Percentiles rank a stretch among this genome's conserved stretches.
These are phyloP conservation scores for Leccinum griseonigrum DNA, from an alignment of 1,284 basidiomycete species.

Conservation along the genomic window DNA sequence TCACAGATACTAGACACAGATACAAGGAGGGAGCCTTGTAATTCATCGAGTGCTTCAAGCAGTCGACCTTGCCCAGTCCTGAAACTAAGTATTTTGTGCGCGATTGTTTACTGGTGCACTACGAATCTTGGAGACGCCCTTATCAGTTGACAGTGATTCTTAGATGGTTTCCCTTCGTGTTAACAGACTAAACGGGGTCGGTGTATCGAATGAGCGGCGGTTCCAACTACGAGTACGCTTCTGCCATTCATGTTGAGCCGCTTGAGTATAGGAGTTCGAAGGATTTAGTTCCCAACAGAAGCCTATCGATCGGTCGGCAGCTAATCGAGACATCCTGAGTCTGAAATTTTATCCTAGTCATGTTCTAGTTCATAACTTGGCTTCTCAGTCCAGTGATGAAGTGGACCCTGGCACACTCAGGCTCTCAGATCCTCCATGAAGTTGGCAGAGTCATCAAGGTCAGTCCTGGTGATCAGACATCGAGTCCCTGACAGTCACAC, in stretches of 20 bases:
- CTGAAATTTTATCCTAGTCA: background rate
- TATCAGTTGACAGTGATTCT: too few relatives aligned
- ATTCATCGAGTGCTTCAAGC: background rate
- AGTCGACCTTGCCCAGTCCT: background rate
- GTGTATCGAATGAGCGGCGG: too few relatives aligned
- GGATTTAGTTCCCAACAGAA: background rate
- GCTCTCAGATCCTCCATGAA: background rate
- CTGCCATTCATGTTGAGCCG: background rate
- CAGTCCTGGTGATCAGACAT: background rate
- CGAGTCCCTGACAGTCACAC: background rate
- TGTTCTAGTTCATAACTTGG: background rate
- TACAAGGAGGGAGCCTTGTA: background rate
- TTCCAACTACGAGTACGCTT: background rate
- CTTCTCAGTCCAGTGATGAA: background rate
- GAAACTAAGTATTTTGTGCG: background rate
- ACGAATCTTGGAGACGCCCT: too few relatives aligned
- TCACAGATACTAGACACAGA: background rate
- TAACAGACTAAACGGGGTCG: too few relatives aligned
- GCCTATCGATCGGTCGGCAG: background rate
- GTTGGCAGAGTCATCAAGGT: background rate
- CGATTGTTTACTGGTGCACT: background rate
- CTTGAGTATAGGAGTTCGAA: background rate
- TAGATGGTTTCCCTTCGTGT: too few relatives aligned
- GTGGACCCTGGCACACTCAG: background rate
- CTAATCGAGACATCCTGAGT: background rate